Conservation (phyloP, 2,329 filamentous ascomycete species). For the Botrytis hyacinthi region DNA sequence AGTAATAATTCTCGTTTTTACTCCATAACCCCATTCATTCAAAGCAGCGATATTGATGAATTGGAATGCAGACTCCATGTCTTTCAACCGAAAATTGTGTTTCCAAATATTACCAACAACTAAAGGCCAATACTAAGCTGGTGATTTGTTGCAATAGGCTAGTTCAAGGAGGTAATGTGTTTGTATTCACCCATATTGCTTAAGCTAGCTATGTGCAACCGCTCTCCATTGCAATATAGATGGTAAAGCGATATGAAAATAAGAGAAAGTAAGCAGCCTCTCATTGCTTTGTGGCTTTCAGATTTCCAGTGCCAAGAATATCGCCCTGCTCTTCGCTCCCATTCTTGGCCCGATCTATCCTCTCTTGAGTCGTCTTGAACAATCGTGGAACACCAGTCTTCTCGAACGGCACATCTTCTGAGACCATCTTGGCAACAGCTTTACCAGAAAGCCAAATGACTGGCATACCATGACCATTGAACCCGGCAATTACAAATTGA, state of each 20-base stretch:
- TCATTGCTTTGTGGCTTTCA: constrained; percentile 11
- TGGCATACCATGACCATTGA: constrained; percentile 22
- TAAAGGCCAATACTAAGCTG: neutral
- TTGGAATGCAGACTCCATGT: too few relatives aligned
- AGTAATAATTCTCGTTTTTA: neutral
- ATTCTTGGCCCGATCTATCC: constrained; percentile 15
- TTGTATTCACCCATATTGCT: neutral
- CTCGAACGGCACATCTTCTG: constrained; percentile 35
- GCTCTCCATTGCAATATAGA: neutral
- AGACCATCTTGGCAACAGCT: constrained; percentile 45
- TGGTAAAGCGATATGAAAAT: neutral
- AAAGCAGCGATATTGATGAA: neutral
- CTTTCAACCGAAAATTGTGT: too few relatives aligned
- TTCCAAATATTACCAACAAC: neutral
- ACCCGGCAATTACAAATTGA: constrained; percentile 18
- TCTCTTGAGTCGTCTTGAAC: constrained; percentile 34
- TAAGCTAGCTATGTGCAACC: neutral
- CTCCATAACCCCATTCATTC: neutral
- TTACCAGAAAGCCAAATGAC: constrained; percentile 41
- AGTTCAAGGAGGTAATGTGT: neutral
- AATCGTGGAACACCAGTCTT: constrained; percentile 42
- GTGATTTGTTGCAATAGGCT: neutral
- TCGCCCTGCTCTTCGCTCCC: constrained; percentile 11
- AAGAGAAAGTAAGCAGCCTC: too few relatives aligned
- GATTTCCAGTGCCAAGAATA: constrained; percentile 9